Conservation (phyloP, 352 stramenopile genomes). For the Phytophthora ohioensis region DNA sequence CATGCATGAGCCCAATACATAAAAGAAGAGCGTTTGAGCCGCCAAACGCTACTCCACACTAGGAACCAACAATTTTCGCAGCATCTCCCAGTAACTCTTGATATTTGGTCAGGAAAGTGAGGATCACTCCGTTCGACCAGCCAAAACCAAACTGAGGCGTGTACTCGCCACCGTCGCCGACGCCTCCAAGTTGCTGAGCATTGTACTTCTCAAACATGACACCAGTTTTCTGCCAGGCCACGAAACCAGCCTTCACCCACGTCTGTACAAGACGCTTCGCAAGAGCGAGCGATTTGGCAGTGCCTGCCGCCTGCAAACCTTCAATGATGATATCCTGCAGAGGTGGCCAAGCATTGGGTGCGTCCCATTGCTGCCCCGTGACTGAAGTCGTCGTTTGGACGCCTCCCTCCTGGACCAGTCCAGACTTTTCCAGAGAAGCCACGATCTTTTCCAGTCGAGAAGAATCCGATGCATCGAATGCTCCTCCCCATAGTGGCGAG, state of each 20-base stretch:
- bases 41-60: too few relatives aligned
- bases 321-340: slow-evolving; percentile 85
- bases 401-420: slow-evolving; percentile 69
- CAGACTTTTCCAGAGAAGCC: slow-evolving; percentile 54
- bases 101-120: slow-evolving; percentile 82
- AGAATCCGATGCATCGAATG: slow-evolving; percentile 58
- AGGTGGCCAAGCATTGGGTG: slow-evolving; percentile 87
- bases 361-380: slow-evolving; percentile 89
- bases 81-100: slow-evolving; percentile 44
- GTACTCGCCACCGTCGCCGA: slow-evolving; percentile 87
- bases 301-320: slow-evolving; percentile 61
- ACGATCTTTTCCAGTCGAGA: slow-evolving; percentile 54
- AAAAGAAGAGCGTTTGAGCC: too few relatives aligned
- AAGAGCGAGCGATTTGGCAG: slow-evolving; percentile 46
- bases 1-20: too few relatives aligned
- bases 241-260: slow-evolving; percentile 71
- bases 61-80: slow-evolving; percentile 1
- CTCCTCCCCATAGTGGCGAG: slow-evolving; percentile 76
- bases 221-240: slow-evolving; percentile 73
- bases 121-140: slow-evolving; percentile 86
- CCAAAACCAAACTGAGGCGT: slow-evolving; percentile 88
- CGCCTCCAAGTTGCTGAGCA: slow-evolving; percentile 60
- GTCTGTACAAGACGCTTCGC: slow-evolving; percentile 57
- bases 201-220: slow-evolving; percentile 94
- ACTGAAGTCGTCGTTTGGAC: slow-evolving; percentile 70